These are phyloP conservation scores for Scheffersomyces illinoinensis DNA, from an alignment of 1,139 yeast genomes.

Conservation along the genomic window DNA sequence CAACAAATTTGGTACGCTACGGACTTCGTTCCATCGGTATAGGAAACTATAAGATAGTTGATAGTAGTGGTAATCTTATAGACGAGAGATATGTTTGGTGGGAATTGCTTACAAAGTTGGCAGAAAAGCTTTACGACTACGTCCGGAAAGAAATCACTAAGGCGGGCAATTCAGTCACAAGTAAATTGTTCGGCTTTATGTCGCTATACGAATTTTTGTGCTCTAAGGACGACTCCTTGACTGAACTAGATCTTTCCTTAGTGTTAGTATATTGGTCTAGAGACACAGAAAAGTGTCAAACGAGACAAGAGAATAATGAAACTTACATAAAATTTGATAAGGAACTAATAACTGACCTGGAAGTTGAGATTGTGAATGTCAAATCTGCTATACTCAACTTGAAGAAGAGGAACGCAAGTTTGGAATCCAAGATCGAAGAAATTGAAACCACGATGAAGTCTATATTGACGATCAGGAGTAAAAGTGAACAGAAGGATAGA, in stretches of 20 bases:
- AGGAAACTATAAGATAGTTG: slow-evolving; percentile 6
- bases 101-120: slow-evolving; percentile 20
- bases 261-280: slow-evolving; percentile 27
- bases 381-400: slow-evolving; percentile 23
- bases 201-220: slow-evolving; percentile 16
- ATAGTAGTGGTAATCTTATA: slow-evolving; percentile 14
- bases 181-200: slow-evolving; percentile 19
- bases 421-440: slow-evolving; percentile 24
- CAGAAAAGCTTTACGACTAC: slow-evolving; percentile 10
- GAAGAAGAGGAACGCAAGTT: slow-evolving; percentile 15
- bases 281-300: slow-evolving; percentile 18
- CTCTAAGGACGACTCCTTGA: slow-evolving; percentile 11
- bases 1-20: slow-evolving; percentile 24
- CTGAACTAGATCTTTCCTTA: slow-evolving; percentile 24
- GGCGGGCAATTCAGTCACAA: slow-evolving; percentile 18
- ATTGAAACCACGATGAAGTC: slow-evolving; percentile 18
- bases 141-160: slow-evolving; percentile 8
- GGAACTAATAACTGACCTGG: slow-evolving; percentile 25
- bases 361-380: slow-evolving; percentile 27
- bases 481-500: slow-evolving; percentile 4
- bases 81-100: slow-evolving; percentile 29
- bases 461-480: not conserved
- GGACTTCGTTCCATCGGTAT: slow-evolving; percentile 5
- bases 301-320: slow-evolving; percentile 11
- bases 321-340: slow-evolving; percentile 25